A percentile compares a stretch with the other conserved stretches of the same genome.
phyloP scores from a whole-genome alignment of 2,329 filamentous ascomycete species.

The Basipetospora chlamydospora region DNA sequence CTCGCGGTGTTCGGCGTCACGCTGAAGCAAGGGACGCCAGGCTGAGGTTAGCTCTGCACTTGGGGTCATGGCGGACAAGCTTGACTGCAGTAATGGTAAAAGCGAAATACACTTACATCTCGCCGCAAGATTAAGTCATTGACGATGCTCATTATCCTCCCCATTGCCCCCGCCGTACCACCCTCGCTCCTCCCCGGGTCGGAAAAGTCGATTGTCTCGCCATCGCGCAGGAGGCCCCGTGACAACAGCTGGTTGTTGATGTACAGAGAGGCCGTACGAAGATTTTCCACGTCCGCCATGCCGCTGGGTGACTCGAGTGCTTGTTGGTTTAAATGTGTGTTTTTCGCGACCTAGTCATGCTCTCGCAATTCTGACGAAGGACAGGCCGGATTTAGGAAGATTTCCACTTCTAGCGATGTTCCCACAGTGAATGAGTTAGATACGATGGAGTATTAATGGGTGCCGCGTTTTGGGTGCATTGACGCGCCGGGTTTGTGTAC shows the following conservation, averaged over 20 bases:
- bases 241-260: slow-evolving; percentile 60
- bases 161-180: slow-evolving; percentile 53
- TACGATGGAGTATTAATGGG: no score
- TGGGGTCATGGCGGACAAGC: no score
- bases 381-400: no score
- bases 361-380: no score
- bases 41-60: neutral
- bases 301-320: slow-evolving; percentile 9
- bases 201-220: slow-evolving; percentile 70
- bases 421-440: no score
- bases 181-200: slow-evolving; percentile 49
- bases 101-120: slow-evolving; percentile 50
- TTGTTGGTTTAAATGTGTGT: neutral
- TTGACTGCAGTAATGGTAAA: no score
- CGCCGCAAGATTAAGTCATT: slow-evolving; percentile 84
- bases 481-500: no score
- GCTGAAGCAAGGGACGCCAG: slow-evolving; percentile 33
- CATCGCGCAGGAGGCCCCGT: slow-evolving; percentile 49
- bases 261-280: slow-evolving; percentile 53
- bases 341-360: no score
- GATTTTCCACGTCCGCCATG: slow-evolving; percentile 46
- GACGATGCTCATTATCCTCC: slow-evolving; percentile 77
- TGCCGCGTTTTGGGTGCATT: no score
- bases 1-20: slow-evolving; percentile 81
- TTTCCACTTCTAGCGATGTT: no score